Evolutionary conservation across 2,329 filamentous ascomycete species (phyloP).

Genomic region (Monilinia aucupariae): DNA sequence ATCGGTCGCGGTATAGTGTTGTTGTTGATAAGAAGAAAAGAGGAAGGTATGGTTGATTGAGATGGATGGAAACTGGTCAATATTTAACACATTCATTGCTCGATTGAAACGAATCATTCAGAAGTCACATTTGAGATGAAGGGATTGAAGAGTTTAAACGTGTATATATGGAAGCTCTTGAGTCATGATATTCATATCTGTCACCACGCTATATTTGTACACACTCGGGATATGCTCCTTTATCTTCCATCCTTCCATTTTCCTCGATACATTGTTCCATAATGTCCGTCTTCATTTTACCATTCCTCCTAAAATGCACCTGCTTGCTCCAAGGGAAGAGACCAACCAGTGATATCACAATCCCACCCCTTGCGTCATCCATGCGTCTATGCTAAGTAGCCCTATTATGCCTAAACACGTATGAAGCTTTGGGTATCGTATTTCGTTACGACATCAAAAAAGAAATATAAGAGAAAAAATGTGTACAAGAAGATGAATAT

Average conservation of each 20-base stretch:
- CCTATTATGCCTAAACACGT: constrained; percentile 17
- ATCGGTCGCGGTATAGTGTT: not conserved
- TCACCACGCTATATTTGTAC: constrained; percentile 3
- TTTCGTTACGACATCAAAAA: constrained; percentile 20
- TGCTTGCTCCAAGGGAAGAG: constrained; percentile 10
- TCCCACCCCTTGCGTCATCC: constrained; percentile 3
- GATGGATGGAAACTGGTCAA: not conserved
- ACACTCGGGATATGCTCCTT: not conserved
- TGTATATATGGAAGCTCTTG: not conserved
- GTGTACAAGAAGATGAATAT: constrained; percentile 19
- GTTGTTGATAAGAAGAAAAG: not conserved
- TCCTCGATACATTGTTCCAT: constrained; percentile 11
- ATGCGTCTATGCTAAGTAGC: constrained; percentile 16
- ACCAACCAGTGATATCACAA: constrained; percentile 14
- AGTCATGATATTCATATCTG: constrained; percentile 3
- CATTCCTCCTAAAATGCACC: not conserved
- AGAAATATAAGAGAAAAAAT: constrained; percentile 3
- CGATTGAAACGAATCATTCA: not conserved
- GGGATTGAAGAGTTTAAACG: not conserved
- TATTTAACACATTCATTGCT: not conserved
- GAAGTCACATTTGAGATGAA: not conserved
- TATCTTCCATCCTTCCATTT: not conserved
- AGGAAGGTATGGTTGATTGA: not conserved
- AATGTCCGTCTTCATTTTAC: not conserved
- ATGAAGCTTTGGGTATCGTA: constrained; percentile 15